Base-by-base conservation (phyloP, 2,329 filamentous ascomycete species). In the Aspergillus glaucus region DNA sequence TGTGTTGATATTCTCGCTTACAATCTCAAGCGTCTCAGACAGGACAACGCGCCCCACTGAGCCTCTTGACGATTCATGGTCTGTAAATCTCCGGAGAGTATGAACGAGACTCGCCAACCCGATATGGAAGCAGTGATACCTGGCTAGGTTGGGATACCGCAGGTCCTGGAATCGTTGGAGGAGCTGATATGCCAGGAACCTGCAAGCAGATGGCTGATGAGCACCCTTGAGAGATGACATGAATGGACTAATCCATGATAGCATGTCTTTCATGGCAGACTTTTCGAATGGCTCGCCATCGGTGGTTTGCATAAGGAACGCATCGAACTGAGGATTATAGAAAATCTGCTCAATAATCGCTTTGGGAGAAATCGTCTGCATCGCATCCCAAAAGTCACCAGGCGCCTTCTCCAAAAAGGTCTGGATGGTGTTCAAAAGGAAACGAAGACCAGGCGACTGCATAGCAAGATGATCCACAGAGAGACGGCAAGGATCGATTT, bases 341-440 rank as follows among this genome's bases (percentile, higher is more conserved):
- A 93, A 88, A 40, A 95, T 80, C 54, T 90, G 80, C 63, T 96
- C 90, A n/a, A 89, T 82, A 43, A 97, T 82, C 30, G 85, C 82
- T 39, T 84, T 84, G 3, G 89, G 86, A 1, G 87, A 86, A 45
- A 92, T 88, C 26, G 88, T 81, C 45, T 87, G 85, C 71, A 95
- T 85, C 1, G 89, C 85, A 59, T 89, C 86, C 92, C 92, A 96
- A 59, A 96, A 93, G 41, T 87, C 86, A 47, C 79, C 80, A 0
- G 89, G 79, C 0, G 88, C 86, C 58, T 87, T 90, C 55, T 84
- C 79, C 46, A 96, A 74, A 14, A 96, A 77, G 10, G 75, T 75
- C 41, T 80, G 81, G 52, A 95, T 79, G 1, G 85, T 82, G 48
- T 83, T 81, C 42, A 95, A 76, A 14, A 93, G 75, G 50, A 84